Evolutionary conservation across 257 asterid species (phyloP).

Genomic region (Salvia splendens): DNA sequence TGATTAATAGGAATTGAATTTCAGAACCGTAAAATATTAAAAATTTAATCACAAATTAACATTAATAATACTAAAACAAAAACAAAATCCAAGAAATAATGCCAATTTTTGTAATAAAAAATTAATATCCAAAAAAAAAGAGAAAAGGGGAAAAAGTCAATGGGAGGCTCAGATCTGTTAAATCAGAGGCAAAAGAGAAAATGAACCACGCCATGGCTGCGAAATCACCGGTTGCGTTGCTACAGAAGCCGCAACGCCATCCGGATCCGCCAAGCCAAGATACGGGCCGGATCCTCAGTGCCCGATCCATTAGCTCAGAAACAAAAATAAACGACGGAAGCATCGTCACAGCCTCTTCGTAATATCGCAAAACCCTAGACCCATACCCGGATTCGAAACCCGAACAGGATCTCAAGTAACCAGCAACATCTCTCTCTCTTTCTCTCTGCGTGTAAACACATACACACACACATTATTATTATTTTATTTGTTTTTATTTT

Average conservation of each 20-base stretch:
- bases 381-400: background rate
- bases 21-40: no score
- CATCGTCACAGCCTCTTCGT: slow-evolving; percentile 35
- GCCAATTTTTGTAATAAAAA: no score
- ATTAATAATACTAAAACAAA: background rate
- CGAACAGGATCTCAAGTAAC: background rate
- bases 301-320: slow-evolving; percentile 40
- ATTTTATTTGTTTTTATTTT: background rate
- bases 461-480: no score
- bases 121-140: no score
- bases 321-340: background rate
- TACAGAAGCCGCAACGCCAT: slow-evolving; percentile 3
- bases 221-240: slow-evolving; percentile 34
- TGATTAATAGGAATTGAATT: no score
- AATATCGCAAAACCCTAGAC: background rate
- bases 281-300: slow-evolving; percentile 29
- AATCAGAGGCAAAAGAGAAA: slow-evolving; percentile 26
- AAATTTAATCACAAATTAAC: no score
- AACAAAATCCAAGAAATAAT: background rate
- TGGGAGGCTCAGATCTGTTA: slow-evolving; percentile 44
- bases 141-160: background rate
- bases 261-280: slow-evolving; percentile 42
- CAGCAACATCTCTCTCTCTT: background rate
- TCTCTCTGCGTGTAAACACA: background rate
- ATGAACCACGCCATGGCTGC: slow-evolving; percentile 45